These are phyloP conservation scores for Areca catechu DNA, from an alignment of 176 grass and related monocot genomes.

Conservation along the genomic window DNA sequence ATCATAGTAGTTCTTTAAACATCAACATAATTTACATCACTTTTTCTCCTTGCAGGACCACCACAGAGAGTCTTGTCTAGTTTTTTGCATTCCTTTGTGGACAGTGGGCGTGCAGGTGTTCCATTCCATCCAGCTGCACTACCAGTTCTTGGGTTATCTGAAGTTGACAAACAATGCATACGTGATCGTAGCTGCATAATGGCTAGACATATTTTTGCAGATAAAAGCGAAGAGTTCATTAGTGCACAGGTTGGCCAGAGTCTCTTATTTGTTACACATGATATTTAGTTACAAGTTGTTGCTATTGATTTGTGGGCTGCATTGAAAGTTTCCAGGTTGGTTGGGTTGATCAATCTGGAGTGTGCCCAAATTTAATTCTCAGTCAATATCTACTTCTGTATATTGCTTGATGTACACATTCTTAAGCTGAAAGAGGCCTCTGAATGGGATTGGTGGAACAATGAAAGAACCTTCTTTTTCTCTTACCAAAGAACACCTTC, in stretches of 20 bases:
- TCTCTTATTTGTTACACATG: background rate
- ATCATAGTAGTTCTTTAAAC: too few relatives aligned
- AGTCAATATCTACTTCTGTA: too few relatives aligned
- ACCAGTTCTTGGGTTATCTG: slow-evolving; percentile 91
- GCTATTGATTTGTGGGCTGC: too few relatives aligned
- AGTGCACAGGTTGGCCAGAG: slow-evolving; percentile 51
- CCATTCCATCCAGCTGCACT: slow-evolving; percentile 78
- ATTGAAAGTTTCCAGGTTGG: too few relatives aligned
- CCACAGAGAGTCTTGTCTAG: slow-evolving; percentile 85
- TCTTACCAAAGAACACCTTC: background rate
- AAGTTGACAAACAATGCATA: slow-evolving; percentile 92
- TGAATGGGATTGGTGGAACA: too few relatives aligned
- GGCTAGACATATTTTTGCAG: slow-evolving; percentile 89
- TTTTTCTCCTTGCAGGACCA: slow-evolving; percentile 52
- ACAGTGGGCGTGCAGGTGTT: slow-evolving; percentile 74
- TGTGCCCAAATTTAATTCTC: too few relatives aligned
- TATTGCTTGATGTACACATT: too few relatives aligned
- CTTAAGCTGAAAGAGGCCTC: too few relatives aligned
- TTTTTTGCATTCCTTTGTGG: slow-evolving; percentile 79
- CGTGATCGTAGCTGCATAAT: slow-evolving; percentile 98
- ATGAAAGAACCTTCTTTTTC: background rate
- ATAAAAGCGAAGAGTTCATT: slow-evolving; percentile 95
- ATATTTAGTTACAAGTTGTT: too few relatives aligned
- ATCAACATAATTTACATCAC: background rate
- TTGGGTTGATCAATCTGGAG: too few relatives aligned